Evolutionary conservation across 495 filamentous ascomycete species (phyloP).

Genomic region (Rhypophila decipiens): DNA sequence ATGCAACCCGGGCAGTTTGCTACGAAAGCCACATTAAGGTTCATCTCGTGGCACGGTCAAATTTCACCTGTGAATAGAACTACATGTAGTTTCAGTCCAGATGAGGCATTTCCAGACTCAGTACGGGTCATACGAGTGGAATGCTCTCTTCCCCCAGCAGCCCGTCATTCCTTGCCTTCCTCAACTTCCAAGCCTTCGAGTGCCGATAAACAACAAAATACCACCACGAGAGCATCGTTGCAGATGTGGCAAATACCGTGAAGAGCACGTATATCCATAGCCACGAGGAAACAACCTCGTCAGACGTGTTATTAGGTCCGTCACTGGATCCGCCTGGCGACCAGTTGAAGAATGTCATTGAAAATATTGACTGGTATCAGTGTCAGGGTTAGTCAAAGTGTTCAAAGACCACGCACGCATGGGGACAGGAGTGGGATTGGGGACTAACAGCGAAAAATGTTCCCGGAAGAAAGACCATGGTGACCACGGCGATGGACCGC

Average conservation of each 20-base stretch:
- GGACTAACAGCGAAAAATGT: slow-evolving; percentile 8
- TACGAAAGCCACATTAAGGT: no score
- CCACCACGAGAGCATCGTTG: neutral
- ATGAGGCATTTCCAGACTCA: no score
- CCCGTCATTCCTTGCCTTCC: neutral
- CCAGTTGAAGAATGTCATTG: slow-evolving; percentile 7
- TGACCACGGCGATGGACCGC: slow-evolving; percentile 7
- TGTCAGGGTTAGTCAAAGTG: neutral
- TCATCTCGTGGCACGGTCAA: no score
- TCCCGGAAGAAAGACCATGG: slow-evolving; percentile 8
- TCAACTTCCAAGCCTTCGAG: neutral
- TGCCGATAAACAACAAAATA: neutral
- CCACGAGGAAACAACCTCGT: neutral
- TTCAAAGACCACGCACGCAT: neutral
- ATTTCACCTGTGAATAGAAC: no score
- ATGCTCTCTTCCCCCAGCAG: neutral
- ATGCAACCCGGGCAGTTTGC: no score
- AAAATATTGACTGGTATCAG: neutral
- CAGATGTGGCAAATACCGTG: neutral
- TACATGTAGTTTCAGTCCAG: no score
- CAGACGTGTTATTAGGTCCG: neutral
- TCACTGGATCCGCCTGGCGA: neutral
- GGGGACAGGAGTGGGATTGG: neutral
- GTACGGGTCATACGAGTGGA: neutral
- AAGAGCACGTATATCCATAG: neutral